Base-by-base conservation (phyloP, 169 alveolate genomes). In the Cryptosporidium ryanae region DNA sequence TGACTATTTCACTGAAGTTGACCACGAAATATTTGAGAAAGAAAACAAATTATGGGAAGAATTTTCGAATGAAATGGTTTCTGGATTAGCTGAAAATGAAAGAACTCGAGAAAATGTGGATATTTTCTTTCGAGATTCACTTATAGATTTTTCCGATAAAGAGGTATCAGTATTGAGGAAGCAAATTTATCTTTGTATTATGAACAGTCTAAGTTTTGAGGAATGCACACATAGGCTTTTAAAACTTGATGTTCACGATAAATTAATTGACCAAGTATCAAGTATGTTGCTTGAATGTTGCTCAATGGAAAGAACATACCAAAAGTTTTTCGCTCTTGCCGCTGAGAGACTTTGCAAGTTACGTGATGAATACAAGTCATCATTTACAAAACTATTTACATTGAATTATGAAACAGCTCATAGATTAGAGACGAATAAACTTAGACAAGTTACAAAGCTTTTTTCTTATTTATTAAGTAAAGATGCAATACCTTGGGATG, bases 211-310 rank as follows among this genome's bases (percentile, higher is more conserved):
- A 43, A 98, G 97, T 89, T 97, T 92, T 90, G 99, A 98, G 91
- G 99, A 98, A 91, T 97, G 99, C 82, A 97, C 96, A 8, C 99
- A 98, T 93, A 98, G 98, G 92, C 91, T 98, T 52, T 90, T 98
- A 68, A 98, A 98, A 90, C 93, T 98, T 89, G 95, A 97, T 91
- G 95, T 98, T 4, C 91, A 94, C 52, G 76, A 65, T 10, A 82
- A 54, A 32, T 50, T 49, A 59, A 89, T 38, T 25, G 90, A 87
- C 46, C 99, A 98, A 90, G 95, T 97, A 50, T 97, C 98, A 57
- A 94, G 94, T 55, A 98, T 98, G 99, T 93, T 98, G 57, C 92
- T 97, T 31, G 99, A 98, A 90, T 97, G 99, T 84, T 97, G 99
- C 82, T 96, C 98, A 84, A 98, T 98, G 97, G 99, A 98, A 92